Conservation (phyloP, 1,284 basidiomycete genomes). For the Meripilus lineatus region DNA sequence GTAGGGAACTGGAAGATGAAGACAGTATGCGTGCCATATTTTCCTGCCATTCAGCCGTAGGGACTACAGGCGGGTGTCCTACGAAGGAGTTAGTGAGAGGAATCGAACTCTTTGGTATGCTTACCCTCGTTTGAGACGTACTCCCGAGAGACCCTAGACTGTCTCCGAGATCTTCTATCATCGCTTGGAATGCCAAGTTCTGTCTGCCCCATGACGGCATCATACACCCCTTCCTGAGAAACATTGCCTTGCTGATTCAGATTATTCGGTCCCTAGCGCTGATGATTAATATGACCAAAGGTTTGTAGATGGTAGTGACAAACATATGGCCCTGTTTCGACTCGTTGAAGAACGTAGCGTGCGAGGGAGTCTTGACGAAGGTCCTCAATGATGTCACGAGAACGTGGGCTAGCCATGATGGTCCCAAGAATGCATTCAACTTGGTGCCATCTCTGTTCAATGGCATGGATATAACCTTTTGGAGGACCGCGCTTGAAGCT, state of each 20-base stretch:
- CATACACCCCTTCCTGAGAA: conserved; percentile 64
- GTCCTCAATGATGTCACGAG: conserved; percentile 64
- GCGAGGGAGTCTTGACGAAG: conserved; percentile 68
- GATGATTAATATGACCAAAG: conserved; percentile 4
- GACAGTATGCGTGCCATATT: conserved; percentile 40
- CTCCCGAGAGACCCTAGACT: conserved; percentile 71
- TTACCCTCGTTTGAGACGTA: conserved; percentile 68
- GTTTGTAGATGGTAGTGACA: conserved; percentile 23
- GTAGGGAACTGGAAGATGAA: conserved; percentile 5
- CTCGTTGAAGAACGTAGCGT: conserved; percentile 63
- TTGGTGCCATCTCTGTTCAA: conserved; percentile 85
- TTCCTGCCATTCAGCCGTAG: conserved; percentile 76
- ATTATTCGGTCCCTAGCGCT: conserved; percentile 58
- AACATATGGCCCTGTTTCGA: conserved; percentile 74
- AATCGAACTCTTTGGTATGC: conserved; percentile 5
- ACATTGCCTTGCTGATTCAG: conserved; percentile 38
- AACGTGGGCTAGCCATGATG: conserved; percentile 67
- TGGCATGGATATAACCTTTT: conserved; percentile 87
- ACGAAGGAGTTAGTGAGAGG: conserved; percentile 6
- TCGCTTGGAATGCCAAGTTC: conserved; percentile 45
- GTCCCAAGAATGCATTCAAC: conserved; percentile 81
- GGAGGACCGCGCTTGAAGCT: conserved; percentile 84
- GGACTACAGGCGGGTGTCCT: conserved; percentile 60
- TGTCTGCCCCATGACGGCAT: conserved; percentile 60
- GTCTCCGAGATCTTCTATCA: conserved; percentile 59